Evolutionary conservation across 768 basidiomycete genomes (phyloP).

Genomic region (Candolleomyces aberdarensis): DNA sequence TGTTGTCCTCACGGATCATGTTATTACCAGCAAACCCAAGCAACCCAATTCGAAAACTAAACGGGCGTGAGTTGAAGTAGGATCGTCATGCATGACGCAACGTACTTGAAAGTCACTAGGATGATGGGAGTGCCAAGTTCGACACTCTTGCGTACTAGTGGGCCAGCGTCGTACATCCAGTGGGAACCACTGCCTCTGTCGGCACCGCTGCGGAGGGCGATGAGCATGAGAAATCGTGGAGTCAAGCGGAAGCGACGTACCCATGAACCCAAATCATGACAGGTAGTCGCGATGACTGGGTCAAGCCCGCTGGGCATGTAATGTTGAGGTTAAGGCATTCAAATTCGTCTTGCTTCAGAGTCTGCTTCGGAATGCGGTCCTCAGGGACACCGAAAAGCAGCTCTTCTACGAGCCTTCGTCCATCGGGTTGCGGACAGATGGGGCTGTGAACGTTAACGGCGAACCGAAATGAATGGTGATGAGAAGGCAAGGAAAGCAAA

Average conservation of each 20-base stretch:
- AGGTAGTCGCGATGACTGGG: conserved; percentile 52
- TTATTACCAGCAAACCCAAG: conserved; percentile 73
- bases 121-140: conserved; percentile 61
- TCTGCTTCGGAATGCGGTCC: conserved; percentile 50
- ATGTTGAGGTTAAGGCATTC: conserved; percentile 81
- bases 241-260: conserved; percentile 36
- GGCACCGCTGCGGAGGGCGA: conserved; percentile 49
- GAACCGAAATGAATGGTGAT: neutral
- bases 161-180: conserved; percentile 76
- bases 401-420: conserved; percentile 49
- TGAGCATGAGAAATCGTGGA: conserved; percentile 3
- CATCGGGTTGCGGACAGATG: conserved; percentile 66
- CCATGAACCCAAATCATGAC: conserved; percentile 90
- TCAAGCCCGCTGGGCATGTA: conserved; percentile 63
- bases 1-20: conserved; percentile 66
- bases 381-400: conserved; percentile 57
- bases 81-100: conserved; percentile 5
- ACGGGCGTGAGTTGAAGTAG: neutral
- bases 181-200: conserved; percentile 71
- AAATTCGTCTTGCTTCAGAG: conserved; percentile 66
- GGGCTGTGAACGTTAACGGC: conserved; percentile 40
- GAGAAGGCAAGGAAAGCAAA: neutral
- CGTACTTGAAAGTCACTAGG: conserved; percentile 75
- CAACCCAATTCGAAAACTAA: conserved; percentile 72
- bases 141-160: conserved; percentile 68